A percentile compares a stretch with the other conserved stretches of the same genome.
Conservation (phyloP, 2,329 filamentous ascomycete species). For the Pseudogymnoascus sp. region DNA sequence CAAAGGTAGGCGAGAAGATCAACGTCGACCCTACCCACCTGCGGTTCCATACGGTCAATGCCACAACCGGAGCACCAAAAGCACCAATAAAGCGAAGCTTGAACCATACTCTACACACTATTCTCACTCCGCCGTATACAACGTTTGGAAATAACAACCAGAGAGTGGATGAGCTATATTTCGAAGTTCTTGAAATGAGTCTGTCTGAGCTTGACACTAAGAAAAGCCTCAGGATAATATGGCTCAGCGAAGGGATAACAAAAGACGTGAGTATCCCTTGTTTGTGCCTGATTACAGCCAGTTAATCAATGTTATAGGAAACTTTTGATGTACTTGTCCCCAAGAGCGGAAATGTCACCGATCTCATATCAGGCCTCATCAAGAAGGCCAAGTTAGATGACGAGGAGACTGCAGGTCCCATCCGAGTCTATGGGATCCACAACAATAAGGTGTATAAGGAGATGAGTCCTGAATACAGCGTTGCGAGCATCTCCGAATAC, state of each 20-base stretch:
- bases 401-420: constrained; percentile 60
- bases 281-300: constrained; percentile 12
- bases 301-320: constrained; percentile 49
- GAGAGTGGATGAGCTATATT: constrained; percentile 74
- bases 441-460: constrained; percentile 79
- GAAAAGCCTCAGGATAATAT: constrained; percentile 76
- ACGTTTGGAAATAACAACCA: constrained; percentile 65
- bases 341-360: constrained; percentile 74
- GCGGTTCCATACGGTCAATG: constrained; percentile 83
- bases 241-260: constrained; percentile 80
- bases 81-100: constrained; percentile 65
- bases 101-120: constrained; percentile 59
- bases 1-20: constrained; percentile 74
- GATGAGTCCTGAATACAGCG: constrained; percentile 60
- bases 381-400: constrained; percentile 76
- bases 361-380: constrained; percentile 68
- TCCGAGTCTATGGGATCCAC: constrained; percentile 78
- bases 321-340: constrained; percentile 75
- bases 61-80: constrained; percentile 70
- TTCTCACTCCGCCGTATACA: constrained; percentile 69
- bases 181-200: constrained; percentile 91
- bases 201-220: constrained; percentile 89
- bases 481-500: constrained; percentile 83
- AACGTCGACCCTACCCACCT: constrained; percentile 77
- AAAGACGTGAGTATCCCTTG: constrained; percentile 64